Conservation (phyloP, 83 land plant genomes). For the Diphasiastrum complanatum region DNA sequence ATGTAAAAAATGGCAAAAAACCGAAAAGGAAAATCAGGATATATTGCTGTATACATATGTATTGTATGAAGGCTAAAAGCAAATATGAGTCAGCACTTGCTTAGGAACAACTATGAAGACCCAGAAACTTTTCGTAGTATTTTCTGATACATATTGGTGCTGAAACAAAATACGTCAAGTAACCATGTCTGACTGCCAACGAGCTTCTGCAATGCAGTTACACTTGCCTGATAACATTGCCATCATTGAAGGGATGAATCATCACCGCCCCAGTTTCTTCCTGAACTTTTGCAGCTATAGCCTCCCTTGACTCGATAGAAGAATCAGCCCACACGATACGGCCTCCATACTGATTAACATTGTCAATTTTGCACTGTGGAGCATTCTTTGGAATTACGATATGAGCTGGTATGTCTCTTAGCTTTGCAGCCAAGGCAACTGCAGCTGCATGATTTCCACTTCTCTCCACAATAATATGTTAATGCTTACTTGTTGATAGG, state of each 20-base stretch:
- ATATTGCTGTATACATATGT: no score
- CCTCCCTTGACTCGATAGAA: slow-evolving; percentile 61
- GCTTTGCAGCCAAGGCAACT: slow-evolving; percentile 77
- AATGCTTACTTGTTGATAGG: no score
- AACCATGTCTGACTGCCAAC: no score
- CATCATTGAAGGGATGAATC: slow-evolving; percentile 84
- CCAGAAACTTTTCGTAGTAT: no score
- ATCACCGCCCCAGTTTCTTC: slow-evolving; percentile 72
- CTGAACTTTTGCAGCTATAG: slow-evolving; percentile 43
- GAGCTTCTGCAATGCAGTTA: no score
- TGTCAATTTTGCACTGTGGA: slow-evolving; percentile 80
- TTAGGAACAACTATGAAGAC: no score
- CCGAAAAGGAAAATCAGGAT: no score
- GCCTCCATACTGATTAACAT: slow-evolving; percentile 86
- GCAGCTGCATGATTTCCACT: slow-evolving; percentile 99
- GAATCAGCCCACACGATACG: slow-evolving; percentile 61
- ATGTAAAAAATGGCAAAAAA: no score
- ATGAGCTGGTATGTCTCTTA: slow-evolving; percentile 68
- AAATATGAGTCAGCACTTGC: no score
- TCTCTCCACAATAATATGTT: slow-evolving; percentile 13
- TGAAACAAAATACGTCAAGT: no score
- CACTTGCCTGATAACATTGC: slow-evolving; percentile 56
- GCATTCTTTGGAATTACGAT: slow-evolving; percentile 76
- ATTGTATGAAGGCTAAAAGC: no score
- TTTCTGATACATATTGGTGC: no score